These are phyloP conservation scores for Eragrostis nindensis DNA, from an alignment of 176 grass and related monocot genomes.

Conservation along the genomic window DNA sequence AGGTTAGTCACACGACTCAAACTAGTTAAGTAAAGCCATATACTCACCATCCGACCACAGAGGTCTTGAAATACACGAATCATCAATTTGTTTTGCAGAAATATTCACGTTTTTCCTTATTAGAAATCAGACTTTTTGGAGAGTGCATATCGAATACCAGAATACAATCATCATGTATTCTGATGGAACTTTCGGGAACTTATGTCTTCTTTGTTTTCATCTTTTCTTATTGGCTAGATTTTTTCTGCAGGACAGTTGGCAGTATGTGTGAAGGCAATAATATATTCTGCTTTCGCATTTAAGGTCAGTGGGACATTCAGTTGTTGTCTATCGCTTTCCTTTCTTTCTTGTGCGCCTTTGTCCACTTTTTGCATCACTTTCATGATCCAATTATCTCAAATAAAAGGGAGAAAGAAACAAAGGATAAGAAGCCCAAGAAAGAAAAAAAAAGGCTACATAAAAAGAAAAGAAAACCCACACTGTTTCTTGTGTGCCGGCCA, in stretches of 20 bases:
- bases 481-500: constrained; percentile 22
- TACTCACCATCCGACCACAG: background rate
- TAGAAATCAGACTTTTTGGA: constrained; percentile 28
- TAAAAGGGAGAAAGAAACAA: constrained; percentile 49
- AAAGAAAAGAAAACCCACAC: constrained; percentile 23
- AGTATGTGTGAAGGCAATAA: constrained; percentile 44
- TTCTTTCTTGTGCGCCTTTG: constrained; percentile 44
- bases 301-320: constrained; percentile 57
- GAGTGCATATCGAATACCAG: constrained; percentile 7
- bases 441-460: constrained; percentile 24
- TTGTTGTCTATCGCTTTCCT: constrained; percentile 55
- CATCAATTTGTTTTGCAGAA: background rate
- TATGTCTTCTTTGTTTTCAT: constrained; percentile 27
- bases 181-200: constrained; percentile 16
- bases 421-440: constrained; percentile 29
- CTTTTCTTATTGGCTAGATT: constrained; percentile 38
- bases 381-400: constrained; percentile 55
- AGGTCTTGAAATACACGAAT: background rate
- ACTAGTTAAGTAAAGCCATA: background rate
- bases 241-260: constrained; percentile 50
- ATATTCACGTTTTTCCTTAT: background rate
- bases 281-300: constrained; percentile 45
- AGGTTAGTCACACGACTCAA: background rate
- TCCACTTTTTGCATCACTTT: constrained; percentile 67
- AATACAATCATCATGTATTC: constrained; percentile 27